Evolutionary conservation across 352 stramenopile species (phyloP).

Genomic region (Globisporangium parvum): DNA sequence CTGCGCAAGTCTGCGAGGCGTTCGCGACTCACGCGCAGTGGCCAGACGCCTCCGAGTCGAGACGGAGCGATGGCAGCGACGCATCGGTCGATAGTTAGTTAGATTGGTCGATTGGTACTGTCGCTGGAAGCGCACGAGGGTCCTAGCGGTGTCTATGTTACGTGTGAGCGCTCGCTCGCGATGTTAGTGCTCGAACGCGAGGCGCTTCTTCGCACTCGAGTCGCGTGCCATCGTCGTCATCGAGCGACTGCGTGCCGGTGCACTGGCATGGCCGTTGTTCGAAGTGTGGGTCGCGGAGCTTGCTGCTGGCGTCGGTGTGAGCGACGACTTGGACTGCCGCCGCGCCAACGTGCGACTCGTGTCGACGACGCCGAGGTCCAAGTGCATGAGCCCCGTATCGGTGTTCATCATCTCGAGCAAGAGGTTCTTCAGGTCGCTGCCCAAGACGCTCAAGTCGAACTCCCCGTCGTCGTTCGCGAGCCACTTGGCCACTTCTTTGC

Average conservation of each 20-base stretch:
- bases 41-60: not conserved
- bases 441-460: constrained; percentile 67
- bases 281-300: constrained; percentile 16
- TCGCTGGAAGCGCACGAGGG: too few species aligned
- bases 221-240: constrained; percentile 28
- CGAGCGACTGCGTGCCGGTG: constrained; percentile 25
- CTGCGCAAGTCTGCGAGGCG: not conserved
- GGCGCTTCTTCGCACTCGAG: constrained; percentile 22
- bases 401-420: constrained; percentile 80
- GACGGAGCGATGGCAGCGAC: not conserved
- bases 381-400: constrained; percentile 78
- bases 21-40: not conserved
- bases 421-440: constrained; percentile 64
- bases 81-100: not conserved
- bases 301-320: constrained; percentile 20
- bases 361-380: constrained; percentile 57
- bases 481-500: constrained; percentile 71
- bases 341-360: constrained; percentile 25
- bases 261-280: constrained; percentile 12
- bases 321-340: constrained; percentile 20
- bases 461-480: constrained; percentile 62
- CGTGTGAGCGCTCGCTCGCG: not conserved
- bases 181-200: constrained; percentile 22
- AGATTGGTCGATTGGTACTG: too few species aligned
- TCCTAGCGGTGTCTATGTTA: too few species aligned